phyloP scores from a whole-genome alignment of 2,329 filamentous ascomycete species.

The Davidsoniella australis region DNA sequence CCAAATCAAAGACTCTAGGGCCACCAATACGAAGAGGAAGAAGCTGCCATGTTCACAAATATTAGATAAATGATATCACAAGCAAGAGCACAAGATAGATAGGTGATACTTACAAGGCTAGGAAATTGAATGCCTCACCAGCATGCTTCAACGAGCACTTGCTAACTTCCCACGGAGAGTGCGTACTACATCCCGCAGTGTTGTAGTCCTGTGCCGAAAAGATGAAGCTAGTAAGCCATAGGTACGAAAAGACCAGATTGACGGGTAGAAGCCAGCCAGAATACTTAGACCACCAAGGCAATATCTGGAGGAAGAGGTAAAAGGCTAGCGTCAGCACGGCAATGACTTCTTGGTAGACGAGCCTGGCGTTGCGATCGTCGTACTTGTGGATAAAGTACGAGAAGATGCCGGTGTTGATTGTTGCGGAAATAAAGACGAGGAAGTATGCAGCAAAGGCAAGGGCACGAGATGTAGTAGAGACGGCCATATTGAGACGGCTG shows the following conservation, averaged over 20 bases:
- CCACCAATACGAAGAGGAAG: constrained; percentile 3
- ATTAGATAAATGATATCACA: neutral
- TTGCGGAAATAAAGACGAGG: constrained; percentile 15
- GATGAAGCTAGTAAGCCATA: constrained; percentile 18
- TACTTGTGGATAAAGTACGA: constrained; percentile 15
- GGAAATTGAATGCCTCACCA: constrained; percentile 16
- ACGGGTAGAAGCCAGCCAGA: constrained; percentile 15
- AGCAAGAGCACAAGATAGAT: neutral
- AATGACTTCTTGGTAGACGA: constrained; percentile 16
- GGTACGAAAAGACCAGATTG: constrained; percentile 16
- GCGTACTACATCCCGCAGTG: constrained; percentile 10
- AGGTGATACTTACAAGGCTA: constrained; percentile 15
- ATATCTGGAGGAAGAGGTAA: constrained; percentile 14
- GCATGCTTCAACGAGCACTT: constrained; percentile 15
- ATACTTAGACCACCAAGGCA: constrained; percentile 14
- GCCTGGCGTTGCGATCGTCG: constrained; percentile 12
- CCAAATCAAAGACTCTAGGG: constrained; percentile 5
- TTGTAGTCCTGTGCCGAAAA: constrained; percentile 16
- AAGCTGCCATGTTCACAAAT: neutral
- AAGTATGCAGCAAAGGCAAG: constrained; percentile 14
- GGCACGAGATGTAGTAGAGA: neutral
- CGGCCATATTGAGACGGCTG: neutral
- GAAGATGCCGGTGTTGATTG: constrained; percentile 16
- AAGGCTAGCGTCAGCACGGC: constrained; percentile 15
- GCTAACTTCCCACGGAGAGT: neutral